Percentiles rank a stretch among this genome's conserved stretches.
Conservation (phyloP, 257 asterid genomes). For the Salvia splendens region DNA sequence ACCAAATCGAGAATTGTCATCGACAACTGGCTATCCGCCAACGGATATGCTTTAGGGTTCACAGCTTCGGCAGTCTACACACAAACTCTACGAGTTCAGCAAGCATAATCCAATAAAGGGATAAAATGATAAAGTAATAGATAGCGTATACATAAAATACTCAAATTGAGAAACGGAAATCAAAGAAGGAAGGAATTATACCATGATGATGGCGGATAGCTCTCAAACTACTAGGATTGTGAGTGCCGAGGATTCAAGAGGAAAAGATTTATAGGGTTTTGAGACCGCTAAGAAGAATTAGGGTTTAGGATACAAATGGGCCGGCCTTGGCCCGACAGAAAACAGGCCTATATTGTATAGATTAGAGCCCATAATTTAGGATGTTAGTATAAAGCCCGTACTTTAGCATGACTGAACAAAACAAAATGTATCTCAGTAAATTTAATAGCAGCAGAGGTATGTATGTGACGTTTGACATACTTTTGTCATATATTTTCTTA, state of each 20-base stretch:
- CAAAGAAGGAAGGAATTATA: not conserved
- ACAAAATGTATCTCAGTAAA: no score
- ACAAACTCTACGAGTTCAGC: not conserved
- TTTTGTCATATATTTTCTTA: no score
- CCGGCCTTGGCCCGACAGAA: slow-evolving; percentile 15
- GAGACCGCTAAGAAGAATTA: slow-evolving; percentile 19
- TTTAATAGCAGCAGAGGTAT: no score
- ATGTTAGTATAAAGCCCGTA: not conserved
- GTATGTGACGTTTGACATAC: no score
- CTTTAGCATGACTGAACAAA: no score
- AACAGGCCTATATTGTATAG: not conserved
- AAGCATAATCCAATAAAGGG: not conserved
- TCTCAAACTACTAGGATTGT: not conserved
- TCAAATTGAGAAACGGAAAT: not conserved
- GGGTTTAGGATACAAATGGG: slow-evolving; percentile 26
- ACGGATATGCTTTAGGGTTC: slow-evolving; percentile 88
- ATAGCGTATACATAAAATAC: not conserved
- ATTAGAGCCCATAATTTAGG: not conserved
- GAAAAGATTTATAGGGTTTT: slow-evolving; percentile 35
- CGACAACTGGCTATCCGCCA: slow-evolving; percentile 83
- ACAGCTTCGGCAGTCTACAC: slow-evolving; percentile 68
- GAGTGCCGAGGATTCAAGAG: slow-evolving; percentile 9
- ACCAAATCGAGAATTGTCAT: slow-evolving; percentile 82
- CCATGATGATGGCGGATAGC: slow-evolving; percentile 42
- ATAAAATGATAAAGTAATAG: not conserved